Evolutionary conservation across 768 basidiomycete species (phyloP).

Genomic region (Leucocoprinus leucothites): DNA sequence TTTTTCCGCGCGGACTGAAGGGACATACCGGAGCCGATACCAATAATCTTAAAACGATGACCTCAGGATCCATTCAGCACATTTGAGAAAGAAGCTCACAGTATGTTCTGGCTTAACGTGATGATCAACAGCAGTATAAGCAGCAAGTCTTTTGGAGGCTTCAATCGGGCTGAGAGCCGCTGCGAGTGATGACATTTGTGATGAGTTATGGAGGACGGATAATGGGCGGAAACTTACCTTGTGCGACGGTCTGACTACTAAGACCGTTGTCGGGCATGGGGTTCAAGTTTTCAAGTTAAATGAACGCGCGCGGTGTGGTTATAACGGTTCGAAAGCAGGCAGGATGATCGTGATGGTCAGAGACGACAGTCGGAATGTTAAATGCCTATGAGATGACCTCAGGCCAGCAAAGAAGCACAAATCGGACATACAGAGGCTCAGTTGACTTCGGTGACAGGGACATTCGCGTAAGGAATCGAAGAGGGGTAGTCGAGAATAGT

Average conservation of each 20-base stretch:
- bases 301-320: background rate
- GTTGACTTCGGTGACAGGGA: background rate
- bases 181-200: background rate
- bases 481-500: background rate
- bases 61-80: background rate
- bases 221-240: background rate
- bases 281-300: background rate
- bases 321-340: background rate
- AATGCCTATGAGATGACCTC: background rate
- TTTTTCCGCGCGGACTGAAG: background rate
- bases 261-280: slow-evolving; percentile 1
- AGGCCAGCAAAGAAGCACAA: background rate
- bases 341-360: background rate
- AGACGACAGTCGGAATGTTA: background rate
- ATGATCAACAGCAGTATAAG: slow-evolving; percentile 90
- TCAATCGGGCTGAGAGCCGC: slow-evolving; percentile 54
- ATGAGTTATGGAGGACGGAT: background rate
- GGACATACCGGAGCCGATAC: slow-evolving; percentile 75
- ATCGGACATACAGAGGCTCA: slow-evolving; percentile 4
- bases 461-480: slow-evolving; percentile 7
- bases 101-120: slow-evolving; percentile 82
- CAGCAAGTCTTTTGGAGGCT: slow-evolving; percentile 84
- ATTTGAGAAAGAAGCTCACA: slow-evolving; percentile 38
- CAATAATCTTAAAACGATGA: slow-evolving; percentile 60
- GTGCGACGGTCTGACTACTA: background rate